phyloP scores from a whole-genome alignment of 2,329 filamentous ascomycete genomes.

The Penicillium griseofulvum region DNA sequence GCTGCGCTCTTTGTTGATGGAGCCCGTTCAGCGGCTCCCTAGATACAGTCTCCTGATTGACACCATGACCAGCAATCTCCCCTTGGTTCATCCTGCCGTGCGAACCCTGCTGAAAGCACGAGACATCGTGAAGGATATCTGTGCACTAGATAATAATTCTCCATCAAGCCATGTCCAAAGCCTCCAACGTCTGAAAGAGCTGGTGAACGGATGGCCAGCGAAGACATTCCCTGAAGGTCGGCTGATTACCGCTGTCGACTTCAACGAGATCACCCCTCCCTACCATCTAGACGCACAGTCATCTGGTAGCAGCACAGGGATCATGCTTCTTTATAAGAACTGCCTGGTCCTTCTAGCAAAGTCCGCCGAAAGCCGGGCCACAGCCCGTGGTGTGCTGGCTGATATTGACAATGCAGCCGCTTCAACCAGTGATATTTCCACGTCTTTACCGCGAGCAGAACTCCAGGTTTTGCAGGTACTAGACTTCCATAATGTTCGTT shows the following conservation, averaged over 20 bases:
- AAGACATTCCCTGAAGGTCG: conserved; percentile 72
- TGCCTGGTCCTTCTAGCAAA: conserved; percentile 75
- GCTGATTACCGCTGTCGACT: conserved; percentile 77
- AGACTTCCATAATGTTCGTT: conserved; percentile 65
- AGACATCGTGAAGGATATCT: conserved; percentile 94
- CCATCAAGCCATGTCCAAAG: conserved; percentile 68
- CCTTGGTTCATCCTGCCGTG: conserved; percentile 80
- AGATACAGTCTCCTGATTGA: conserved; percentile 96
- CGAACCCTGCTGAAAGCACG: conserved; percentile 80
- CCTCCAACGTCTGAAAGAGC: conserved; percentile 68
- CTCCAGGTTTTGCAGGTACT: conserved; percentile 74
- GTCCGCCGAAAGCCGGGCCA: conserved; percentile 58
- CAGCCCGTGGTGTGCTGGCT: conserved; percentile 73
- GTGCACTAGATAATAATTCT: conserved; percentile 76
- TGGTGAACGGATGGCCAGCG: conserved; percentile 74
- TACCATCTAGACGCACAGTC: conserved; percentile 53
- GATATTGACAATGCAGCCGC: conserved; percentile 80
- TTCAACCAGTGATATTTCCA: conserved; percentile 38
- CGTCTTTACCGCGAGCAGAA: conserved; percentile 54
- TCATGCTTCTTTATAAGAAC: conserved; percentile 83
- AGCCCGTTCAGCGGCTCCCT: conserved; percentile 90
- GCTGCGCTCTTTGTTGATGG: conserved; percentile 87
- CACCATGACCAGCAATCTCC: conserved; percentile 83
- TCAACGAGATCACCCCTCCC: conserved; percentile 71
- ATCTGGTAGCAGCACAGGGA: conserved; percentile 56